A percentile compares a stretch with the other conserved stretches of the same genome.
phyloP scores from a whole-genome alignment of 2,329 filamentous ascomycete species.

The Aspergillus sp. region DNA sequence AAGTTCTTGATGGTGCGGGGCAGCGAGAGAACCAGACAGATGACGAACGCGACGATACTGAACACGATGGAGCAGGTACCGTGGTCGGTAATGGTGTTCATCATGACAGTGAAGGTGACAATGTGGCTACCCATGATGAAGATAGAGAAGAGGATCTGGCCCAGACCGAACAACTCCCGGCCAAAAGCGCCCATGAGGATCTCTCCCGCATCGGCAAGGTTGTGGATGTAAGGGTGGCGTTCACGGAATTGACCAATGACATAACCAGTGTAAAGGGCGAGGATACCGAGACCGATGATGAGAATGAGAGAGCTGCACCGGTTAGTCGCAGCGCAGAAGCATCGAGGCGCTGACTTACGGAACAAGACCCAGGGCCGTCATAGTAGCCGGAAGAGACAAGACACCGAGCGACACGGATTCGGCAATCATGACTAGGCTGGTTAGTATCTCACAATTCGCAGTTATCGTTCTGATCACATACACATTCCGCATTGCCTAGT shows the following conservation, averaged over 20 bases:
- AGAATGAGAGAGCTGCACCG: slow-evolving; percentile 51
- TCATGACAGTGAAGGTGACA: slow-evolving; percentile 68
- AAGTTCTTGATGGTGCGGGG: slow-evolving; percentile 65
- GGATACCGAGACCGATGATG: slow-evolving; percentile 56
- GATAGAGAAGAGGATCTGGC: slow-evolving; percentile 64
- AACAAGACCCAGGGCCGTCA: slow-evolving; percentile 55
- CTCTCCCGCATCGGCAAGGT: slow-evolving; percentile 67
- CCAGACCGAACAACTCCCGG: slow-evolving; percentile 63
- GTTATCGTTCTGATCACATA: slow-evolving; percentile 18
- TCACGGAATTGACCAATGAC: slow-evolving; percentile 61
- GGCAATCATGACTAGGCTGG: slow-evolving; percentile 52
- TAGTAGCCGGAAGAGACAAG: slow-evolving; percentile 55
- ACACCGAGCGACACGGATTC: slow-evolving; percentile 60
- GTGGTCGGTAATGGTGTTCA: slow-evolving; percentile 65
- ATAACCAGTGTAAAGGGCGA: slow-evolving; percentile 62
- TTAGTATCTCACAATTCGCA: neutral
- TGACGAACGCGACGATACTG: slow-evolving; percentile 58
- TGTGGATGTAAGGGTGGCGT: slow-evolving; percentile 61
- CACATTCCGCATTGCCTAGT: slow-evolving; percentile 42
- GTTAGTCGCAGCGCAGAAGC: slow-evolving; percentile 8
- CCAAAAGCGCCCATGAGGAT: slow-evolving; percentile 63
- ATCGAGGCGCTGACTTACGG: slow-evolving; percentile 36
- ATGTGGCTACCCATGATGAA: slow-evolving; percentile 73
- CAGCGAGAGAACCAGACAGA: slow-evolving; percentile 62
- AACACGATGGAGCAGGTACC: slow-evolving; percentile 66